A percentile compares a stretch with the other conserved stretches of the same genome.
Evolutionary conservation across 306 rosid genomes (phyloP).

Genomic region (Gillenia trifoliata): DNA sequence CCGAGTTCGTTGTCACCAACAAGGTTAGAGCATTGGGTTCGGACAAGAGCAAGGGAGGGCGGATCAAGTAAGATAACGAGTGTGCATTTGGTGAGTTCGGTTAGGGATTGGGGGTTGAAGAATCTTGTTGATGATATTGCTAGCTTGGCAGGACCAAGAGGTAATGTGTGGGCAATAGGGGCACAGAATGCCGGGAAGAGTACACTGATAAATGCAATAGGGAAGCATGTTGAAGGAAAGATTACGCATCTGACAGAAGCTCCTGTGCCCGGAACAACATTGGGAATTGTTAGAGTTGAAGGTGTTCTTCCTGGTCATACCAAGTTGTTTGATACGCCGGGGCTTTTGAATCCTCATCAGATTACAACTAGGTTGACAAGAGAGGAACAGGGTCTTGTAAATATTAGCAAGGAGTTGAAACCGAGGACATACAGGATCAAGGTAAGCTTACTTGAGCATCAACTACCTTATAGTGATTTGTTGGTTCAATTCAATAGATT

Average conservation of each 20-base stretch:
- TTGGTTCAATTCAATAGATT: neutral
- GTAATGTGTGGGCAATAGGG: constrained; percentile 90
- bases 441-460: constrained; percentile 40
- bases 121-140: constrained; percentile 64
- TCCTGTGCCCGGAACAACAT: constrained; percentile 89
- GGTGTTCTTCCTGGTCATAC: constrained; percentile 81
- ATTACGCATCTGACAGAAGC: constrained; percentile 79
- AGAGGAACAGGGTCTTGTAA: constrained; percentile 87
- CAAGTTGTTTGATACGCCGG: constrained; percentile 88
- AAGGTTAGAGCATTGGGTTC: constrained; percentile 77
- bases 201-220: constrained; percentile 73
- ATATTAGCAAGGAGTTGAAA: constrained; percentile 81
- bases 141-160: constrained; percentile 71
- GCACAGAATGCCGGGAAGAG: constrained; percentile 98
- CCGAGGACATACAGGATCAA: constrained; percentile 90
- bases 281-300: constrained; percentile 92
- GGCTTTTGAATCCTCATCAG: constrained; percentile 87
- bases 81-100: constrained; percentile 82
- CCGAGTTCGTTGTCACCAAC: constrained; percentile 79
- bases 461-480: neutral
- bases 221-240: constrained; percentile 58
- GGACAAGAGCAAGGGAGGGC: constrained; percentile 88
- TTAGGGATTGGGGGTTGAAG: constrained; percentile 84
- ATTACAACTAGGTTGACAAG: constrained; percentile 71
- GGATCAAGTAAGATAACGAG: constrained; percentile 76